Percentiles rank a stretch among this genome's conserved stretches.
Conservation (phyloP, 208 protist genomes). For the Acanthamoeba healyi region DNA sequence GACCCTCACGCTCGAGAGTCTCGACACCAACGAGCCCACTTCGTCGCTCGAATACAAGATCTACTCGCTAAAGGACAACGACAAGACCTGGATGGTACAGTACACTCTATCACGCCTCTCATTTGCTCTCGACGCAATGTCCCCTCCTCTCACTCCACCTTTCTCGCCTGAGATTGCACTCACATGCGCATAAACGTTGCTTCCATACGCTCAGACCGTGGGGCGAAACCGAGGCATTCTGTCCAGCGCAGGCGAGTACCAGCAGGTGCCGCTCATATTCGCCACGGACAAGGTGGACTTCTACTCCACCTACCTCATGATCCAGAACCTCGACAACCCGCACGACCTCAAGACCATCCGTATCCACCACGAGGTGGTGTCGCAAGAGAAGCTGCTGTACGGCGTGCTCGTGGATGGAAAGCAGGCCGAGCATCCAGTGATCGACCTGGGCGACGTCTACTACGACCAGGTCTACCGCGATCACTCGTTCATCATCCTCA, state of each 20-base stretch:
- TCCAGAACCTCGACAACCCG: slow-evolving; percentile 83
- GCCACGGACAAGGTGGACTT: slow-evolving; percentile 80
- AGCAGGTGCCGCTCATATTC: slow-evolving; percentile 79
- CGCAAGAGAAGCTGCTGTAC: slow-evolving; percentile 74
- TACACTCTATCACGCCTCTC: not conserved
- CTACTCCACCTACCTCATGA: slow-evolving; percentile 80
- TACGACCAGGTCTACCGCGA: slow-evolving; percentile 78
- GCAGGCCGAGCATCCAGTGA: slow-evolving; percentile 36
- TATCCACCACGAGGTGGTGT: slow-evolving; percentile 72
- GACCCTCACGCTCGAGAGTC: slow-evolving; percentile 79
- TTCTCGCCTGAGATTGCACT: too few relatives aligned
- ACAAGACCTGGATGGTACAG: slow-evolving; percentile 79
- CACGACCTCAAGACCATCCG: slow-evolving; percentile 80
- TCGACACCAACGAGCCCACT: not conserved
- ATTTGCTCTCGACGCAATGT: not conserved
- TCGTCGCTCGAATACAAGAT: slow-evolving; percentile 80
- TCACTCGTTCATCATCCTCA: slow-evolving; percentile 82
- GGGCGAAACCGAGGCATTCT: slow-evolving; percentile 80
- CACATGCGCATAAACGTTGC: too few relatives aligned
- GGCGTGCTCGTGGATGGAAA: slow-evolving; percentile 78
- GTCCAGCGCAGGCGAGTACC: slow-evolving; percentile 67
- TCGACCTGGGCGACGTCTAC: slow-evolving; percentile 81
- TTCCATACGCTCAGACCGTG: too few relatives aligned
- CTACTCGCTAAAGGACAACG: slow-evolving; percentile 76
- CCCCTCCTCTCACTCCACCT: too few relatives aligned